A percentile compares a stretch with the other conserved stretches of the same genome.
These are phyloP conservation scores for Pestalotiopsis sp. DNA, from an alignment of 2,329 filamentous ascomycete species.

Conservation along the genomic window DNA sequence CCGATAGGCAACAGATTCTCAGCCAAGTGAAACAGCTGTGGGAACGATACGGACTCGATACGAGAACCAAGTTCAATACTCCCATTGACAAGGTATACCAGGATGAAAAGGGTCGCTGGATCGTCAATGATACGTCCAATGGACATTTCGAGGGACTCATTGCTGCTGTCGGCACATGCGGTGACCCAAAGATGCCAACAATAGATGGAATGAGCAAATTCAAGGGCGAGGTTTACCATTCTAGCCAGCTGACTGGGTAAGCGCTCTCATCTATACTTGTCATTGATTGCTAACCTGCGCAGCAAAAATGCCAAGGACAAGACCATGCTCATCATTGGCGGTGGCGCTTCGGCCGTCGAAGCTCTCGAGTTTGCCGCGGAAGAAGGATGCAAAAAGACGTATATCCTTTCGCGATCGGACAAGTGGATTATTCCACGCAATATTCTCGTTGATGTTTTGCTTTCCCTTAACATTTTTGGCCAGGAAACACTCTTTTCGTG, in stretches of 20 bases:
- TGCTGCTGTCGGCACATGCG: constrained; percentile 77
- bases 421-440: constrained; percentile 90
- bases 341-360: constrained; percentile 79
- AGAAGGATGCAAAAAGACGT: constrained; percentile 65
- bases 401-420: constrained; percentile 74
- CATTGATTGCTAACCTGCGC: constrained; percentile 28
- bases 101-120: constrained; percentile 69
- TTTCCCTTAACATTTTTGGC: constrained; percentile 78
- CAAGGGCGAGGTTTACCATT: constrained; percentile 72
- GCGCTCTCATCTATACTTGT: too few relatives aligned
- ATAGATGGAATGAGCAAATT: constrained; percentile 72
- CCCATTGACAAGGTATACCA: constrained; percentile 69
- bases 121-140: constrained; percentile 70
- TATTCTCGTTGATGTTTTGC: constrained; percentile 68
- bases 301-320: constrained; percentile 72
- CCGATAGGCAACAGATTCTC: constrained; percentile 73
- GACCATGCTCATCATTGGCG: constrained; percentile 74
- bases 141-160: constrained; percentile 79
- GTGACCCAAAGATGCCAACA: constrained; percentile 71
- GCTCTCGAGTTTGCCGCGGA: constrained; percentile 76
- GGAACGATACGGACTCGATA: constrained; percentile 71
- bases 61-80: constrained; percentile 71
- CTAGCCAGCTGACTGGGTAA: constrained; percentile 67
- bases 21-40: constrained; percentile 71
- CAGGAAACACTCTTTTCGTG: constrained; percentile 74